These are phyloP conservation scores for Calonectria crousiana DNA, from an alignment of 2,329 filamentous ascomycete species.

Conservation along the genomic window DNA sequence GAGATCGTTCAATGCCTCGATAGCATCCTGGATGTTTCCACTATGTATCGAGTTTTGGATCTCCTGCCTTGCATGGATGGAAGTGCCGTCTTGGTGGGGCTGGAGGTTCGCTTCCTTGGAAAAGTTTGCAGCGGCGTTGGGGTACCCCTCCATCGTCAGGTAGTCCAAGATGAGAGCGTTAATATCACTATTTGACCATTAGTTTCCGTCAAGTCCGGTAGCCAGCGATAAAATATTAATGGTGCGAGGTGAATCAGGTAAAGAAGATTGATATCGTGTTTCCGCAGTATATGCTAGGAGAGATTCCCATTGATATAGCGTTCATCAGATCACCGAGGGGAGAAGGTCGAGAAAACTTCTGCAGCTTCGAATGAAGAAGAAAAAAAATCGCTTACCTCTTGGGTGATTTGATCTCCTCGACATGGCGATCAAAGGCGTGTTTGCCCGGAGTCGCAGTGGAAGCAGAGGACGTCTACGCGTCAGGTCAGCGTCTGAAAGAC, in stretches of 20 bases:
- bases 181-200: constrained; percentile 78
- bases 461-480: constrained; percentile 73
- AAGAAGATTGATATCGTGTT: constrained; percentile 77
- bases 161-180: constrained; percentile 97
- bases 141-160: constrained; percentile 94
- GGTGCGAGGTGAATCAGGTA: constrained; percentile 57
- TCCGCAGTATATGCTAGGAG: constrained; percentile 97
- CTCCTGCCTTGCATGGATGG: constrained; percentile 81
- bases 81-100: constrained; percentile 77
- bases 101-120: constrained; percentile 91
- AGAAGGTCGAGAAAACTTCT: not conserved
- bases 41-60: constrained; percentile 88
- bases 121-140: constrained; percentile 91
- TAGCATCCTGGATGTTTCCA: constrained; percentile 87
- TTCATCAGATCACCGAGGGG: constrained; percentile 75
- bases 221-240: constrained; percentile 6
- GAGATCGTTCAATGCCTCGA: constrained; percentile 88
- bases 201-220: constrained; percentile 34
- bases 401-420: constrained; percentile 85
- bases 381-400: constrained; percentile 80
- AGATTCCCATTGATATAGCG: constrained; percentile 99
- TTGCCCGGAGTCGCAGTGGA: constrained; percentile 78
- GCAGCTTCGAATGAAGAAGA: not conserved
- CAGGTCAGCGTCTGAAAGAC: constrained; percentile 32
- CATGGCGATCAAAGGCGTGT: constrained; percentile 82